phyloP scores from a whole-genome alignment of 495 filamentous ascomycete genomes.

The Trichocladium uniseriatum region DNA sequence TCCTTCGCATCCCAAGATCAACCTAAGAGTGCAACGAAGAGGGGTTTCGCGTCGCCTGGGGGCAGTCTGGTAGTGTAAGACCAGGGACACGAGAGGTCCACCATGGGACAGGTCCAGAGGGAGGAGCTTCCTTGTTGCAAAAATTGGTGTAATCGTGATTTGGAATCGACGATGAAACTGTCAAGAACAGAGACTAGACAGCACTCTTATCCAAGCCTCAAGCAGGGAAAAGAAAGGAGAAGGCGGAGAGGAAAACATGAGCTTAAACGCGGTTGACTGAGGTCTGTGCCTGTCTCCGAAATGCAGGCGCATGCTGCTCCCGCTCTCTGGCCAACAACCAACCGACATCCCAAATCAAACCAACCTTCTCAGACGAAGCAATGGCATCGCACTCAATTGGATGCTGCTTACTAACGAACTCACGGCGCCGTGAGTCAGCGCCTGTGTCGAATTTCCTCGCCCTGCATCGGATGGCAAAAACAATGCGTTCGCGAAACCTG shows the following conservation, averaged over 20 bases:
- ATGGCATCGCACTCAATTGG: too few species aligned
- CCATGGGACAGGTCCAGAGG: conserved; percentile 4
- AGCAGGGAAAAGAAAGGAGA: conserved; percentile 26
- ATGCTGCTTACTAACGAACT: too few species aligned
- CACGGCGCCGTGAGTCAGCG: too few species aligned
- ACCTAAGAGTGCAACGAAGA: conserved; percentile 3
- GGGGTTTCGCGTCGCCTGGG: conserved; percentile 9
- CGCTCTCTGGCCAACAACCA: not conserved
- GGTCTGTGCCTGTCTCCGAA: not conserved
- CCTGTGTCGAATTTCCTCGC: too few species aligned
- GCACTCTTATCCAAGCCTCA: conserved; percentile 89
- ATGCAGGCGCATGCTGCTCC: too few species aligned
- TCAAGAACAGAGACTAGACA: conserved; percentile 99
- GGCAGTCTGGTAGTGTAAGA: not conserved
- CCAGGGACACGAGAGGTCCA: conserved; percentile 4
- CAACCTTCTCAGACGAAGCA: too few species aligned
- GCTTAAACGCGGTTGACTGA: not conserved
- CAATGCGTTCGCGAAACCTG: not conserved
- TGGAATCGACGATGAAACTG: conserved; percentile 70
- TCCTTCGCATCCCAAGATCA: conserved; percentile 8
- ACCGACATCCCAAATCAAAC: too few species aligned
- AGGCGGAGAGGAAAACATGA: not conserved
- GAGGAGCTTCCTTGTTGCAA: not conserved
- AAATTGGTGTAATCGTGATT: conserved; percentile 3
- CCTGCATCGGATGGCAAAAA: too few species aligned